Base-by-base conservation (phyloP, 768 basidiomycete species). In the Flagelloscypha sp. region DNA sequence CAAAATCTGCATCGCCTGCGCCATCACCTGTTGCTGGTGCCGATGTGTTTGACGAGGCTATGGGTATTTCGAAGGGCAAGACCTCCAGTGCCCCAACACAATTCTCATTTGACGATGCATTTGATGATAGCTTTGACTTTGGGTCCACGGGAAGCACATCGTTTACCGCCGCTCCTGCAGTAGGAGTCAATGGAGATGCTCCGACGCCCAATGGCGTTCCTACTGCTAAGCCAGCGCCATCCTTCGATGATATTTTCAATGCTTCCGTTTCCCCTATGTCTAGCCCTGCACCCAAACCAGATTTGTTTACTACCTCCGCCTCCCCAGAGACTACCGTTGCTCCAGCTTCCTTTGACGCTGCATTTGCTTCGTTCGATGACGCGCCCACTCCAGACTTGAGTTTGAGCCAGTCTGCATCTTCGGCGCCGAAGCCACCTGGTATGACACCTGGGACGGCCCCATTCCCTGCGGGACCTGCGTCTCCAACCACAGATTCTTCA, bases 121-220 rank as follows among this genome's bases (percentile, higher is more conserved):
- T 79, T 43, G 76, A 76, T 16, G 73, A 76, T 44, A 66, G 72
- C 40, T 85, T 86, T 48, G 81, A 85, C 54, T 80, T 79, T 37
- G 46, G 42, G 9, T 49, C 59, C 30, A 63, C 68, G 6, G 52
- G 64, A 4, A 59, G 55, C 24, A 43, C 63, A 7, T 45, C 53
- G 17, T 48, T 59, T 40, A 55, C 52, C 33, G 47, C 54, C 10
- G 37, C 51, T 30, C 44, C 60, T 16, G 31, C 51, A 10, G 40
- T 47, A 16, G 44, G 52, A 40, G 46, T 38, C 17, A 63, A 58
- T 29, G 58, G 56, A n/a, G 36, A 34, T 23, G 35, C 43, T 11
- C 17, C 37, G 12, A 41, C 32, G 19, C 39, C 43, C n/a, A n/a
- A n/a, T n/a, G 44, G 43, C 5, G 42, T 48, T 3, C 39, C 27